Conservation (phyloP, 2,329 filamentous ascomycete genomes). For the Fusarium cicatricum region DNA sequence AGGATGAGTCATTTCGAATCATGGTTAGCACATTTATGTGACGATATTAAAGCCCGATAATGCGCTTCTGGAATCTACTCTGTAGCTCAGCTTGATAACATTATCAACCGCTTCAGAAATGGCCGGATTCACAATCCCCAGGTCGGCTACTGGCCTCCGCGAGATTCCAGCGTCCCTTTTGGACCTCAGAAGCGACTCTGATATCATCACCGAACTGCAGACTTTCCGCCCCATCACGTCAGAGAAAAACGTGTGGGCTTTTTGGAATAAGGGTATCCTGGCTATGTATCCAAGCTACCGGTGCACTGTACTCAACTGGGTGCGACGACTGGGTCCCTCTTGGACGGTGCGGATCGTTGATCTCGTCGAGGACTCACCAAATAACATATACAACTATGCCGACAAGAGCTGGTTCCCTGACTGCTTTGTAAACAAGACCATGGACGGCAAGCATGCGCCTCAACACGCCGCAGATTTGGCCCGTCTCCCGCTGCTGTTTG, state of each 20-base stretch:
- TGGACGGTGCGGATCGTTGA: conserved; percentile 55
- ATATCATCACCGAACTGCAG: conserved; percentile 44
- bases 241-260: conserved; percentile 56
- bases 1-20: not conserved
- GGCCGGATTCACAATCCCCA: conserved; percentile 7
- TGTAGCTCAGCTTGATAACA: too few species aligned
- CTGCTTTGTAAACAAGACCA: conserved; percentile 41
- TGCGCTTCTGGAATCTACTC: too few species aligned
- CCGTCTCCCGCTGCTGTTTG: conserved; percentile 51
- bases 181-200: conserved; percentile 43
- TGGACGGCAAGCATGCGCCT: conserved; percentile 51
- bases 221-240: conserved; percentile 45
- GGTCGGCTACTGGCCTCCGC: conserved; percentile 20
- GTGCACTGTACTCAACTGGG: conserved; percentile 53
- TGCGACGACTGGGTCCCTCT: conserved; percentile 48
- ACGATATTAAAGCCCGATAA: too few species aligned
- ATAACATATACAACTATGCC: conserved; percentile 49
- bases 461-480: conserved; percentile 59
- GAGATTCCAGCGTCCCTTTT: conserved; percentile 4
- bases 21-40: not conserved
- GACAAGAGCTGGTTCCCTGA: conserved; percentile 41
- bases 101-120: conserved; percentile 1
- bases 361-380: conserved; percentile 46
- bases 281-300: conserved; percentile 50
- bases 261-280: conserved; percentile 52